These are phyloP conservation scores for Melocanna baccifera DNA, from an alignment of 176 grass and related monocot genomes.

Conservation along the genomic window DNA sequence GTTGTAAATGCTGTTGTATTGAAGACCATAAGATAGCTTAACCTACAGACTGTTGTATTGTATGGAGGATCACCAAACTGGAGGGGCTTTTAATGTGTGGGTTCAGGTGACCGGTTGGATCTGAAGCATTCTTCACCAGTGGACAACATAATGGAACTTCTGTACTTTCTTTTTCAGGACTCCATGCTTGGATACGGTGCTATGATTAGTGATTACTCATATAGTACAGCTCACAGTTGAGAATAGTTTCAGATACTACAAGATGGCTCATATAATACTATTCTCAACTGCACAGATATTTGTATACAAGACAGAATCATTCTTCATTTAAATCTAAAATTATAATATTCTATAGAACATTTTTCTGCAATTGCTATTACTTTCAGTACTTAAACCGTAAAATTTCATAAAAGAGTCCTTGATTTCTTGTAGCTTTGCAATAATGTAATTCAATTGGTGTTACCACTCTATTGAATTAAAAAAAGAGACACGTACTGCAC, in stretches of 20 bases:
- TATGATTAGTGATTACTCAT: conserved; percentile 13
- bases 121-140: conserved; percentile 10
- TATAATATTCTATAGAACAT: neutral
- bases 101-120: conserved; percentile 1
- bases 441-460: neutral
- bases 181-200: neutral
- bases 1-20: neutral
- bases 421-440: neutral
- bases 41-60: neutral
- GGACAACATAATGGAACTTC: neutral
- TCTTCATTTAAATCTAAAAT: neutral
- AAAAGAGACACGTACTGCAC: neutral
- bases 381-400: neutral
- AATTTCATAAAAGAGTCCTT: neutral
- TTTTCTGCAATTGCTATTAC: neutral
- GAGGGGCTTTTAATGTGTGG: conserved; percentile 11
- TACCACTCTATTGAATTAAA: neutral
- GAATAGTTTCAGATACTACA: neutral
- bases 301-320: neutral
- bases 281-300: neutral
- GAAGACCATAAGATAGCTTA: neutral
- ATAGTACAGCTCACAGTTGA: neutral
- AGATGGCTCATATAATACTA: neutral
- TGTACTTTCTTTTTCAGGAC: neutral
- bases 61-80: conserved; percentile 2